A percentile compares a stretch with the other conserved stretches of the same genome.
Conservation (phyloP, 148 eudicot species). For the Fagopyrum homotropicum region DNA sequence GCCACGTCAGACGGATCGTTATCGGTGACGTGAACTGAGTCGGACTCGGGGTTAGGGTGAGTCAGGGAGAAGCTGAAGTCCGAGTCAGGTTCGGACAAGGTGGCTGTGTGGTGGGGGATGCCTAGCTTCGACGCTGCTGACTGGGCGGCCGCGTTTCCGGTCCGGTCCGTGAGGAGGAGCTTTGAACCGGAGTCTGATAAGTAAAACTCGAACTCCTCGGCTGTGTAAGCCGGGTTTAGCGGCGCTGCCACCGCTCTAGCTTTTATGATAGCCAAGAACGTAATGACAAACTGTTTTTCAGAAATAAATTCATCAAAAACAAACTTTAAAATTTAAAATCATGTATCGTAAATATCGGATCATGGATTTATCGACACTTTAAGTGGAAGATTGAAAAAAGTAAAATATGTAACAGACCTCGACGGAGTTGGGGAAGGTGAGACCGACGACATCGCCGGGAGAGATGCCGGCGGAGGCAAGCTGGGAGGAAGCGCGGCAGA, state of each 20-base stretch:
- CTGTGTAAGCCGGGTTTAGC: constrained; percentile 74
- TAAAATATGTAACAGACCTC: constrained; percentile 36
- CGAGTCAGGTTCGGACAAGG: constrained; percentile 26
- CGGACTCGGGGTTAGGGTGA: constrained; percentile 17
- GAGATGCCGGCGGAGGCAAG: constrained; percentile 56
- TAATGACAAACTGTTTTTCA: constrained; percentile 57
- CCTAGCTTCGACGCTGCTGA: constrained; percentile 54
- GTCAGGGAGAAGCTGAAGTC: constrained; percentile 28
- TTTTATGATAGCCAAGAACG: constrained; percentile 85
- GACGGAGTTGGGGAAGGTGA: constrained; percentile 79
- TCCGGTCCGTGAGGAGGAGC: constrained; percentile 55
- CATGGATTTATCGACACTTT: neutral
- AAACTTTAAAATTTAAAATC: neutral
- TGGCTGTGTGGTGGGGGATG: constrained; percentile 50
- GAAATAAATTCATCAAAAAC: neutral
- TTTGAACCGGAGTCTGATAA: constrained; percentile 81
- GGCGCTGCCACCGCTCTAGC: constrained; percentile 86
- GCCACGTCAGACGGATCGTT: constrained; percentile 71
- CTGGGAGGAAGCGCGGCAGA: constrained; percentile 46
- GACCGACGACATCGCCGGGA: constrained; percentile 80
- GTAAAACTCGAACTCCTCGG: constrained; percentile 88
- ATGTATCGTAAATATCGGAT: neutral
- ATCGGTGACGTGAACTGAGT: constrained; percentile 15
- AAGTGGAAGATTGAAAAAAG: too few relatives aligned
- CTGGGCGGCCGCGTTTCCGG: constrained; percentile 63